Percentiles rank a stretch among this genome's conserved stretches.
Evolutionary conservation across 495 filamentous ascomycete genomes (phyloP).

Genomic region (Friedmanniomyces endolithicus): DNA sequence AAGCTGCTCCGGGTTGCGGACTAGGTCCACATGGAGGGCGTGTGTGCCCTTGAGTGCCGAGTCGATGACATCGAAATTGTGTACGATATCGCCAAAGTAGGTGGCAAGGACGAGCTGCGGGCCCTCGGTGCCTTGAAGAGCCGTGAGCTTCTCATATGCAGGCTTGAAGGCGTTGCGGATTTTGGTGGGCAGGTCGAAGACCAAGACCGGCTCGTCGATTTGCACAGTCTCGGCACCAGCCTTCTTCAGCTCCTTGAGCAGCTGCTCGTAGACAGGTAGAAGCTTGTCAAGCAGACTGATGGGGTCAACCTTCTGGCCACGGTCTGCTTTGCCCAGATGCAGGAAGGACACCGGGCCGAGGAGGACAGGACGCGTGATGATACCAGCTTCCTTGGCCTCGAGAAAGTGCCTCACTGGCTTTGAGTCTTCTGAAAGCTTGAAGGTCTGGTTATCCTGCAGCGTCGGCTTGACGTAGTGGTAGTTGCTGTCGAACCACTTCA

Average conservation of each 20-base stretch:
- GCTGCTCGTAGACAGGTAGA: constrained; percentile 81
- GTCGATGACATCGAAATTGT: constrained; percentile 86
- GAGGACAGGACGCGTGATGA: constrained; percentile 83
- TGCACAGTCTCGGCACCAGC: constrained; percentile 91
- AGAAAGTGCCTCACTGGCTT: constrained; percentile 90
- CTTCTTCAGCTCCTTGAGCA: constrained; percentile 80
- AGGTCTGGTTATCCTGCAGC: constrained; percentile 86
- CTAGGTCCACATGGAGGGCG: constrained; percentile 86
- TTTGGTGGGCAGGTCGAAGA: constrained; percentile 77
- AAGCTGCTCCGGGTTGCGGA: constrained; percentile 94
- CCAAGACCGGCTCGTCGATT: constrained; percentile 94
- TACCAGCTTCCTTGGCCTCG: constrained; percentile 93
- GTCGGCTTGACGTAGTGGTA: constrained; percentile 99
- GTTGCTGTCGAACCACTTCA: constrained; percentile 99
- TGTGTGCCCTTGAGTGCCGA: constrained; percentile 51
- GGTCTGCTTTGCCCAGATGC: constrained; percentile 89
- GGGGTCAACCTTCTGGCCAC: constrained; percentile 78
- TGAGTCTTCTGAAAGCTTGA: constrained; percentile 73
- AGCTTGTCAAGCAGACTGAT: constrained; percentile 87
- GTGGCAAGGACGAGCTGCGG: constrained; percentile 79
- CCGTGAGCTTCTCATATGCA: constrained; percentile 75
- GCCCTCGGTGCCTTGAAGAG: constrained; percentile 53
- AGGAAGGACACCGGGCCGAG: constrained; percentile 96
- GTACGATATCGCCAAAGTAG: constrained; percentile 98
- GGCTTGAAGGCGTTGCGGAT: constrained; percentile 96